Conservation (phyloP, 2,329 filamentous ascomycete species). For the Ascomycota sp. region DNA sequence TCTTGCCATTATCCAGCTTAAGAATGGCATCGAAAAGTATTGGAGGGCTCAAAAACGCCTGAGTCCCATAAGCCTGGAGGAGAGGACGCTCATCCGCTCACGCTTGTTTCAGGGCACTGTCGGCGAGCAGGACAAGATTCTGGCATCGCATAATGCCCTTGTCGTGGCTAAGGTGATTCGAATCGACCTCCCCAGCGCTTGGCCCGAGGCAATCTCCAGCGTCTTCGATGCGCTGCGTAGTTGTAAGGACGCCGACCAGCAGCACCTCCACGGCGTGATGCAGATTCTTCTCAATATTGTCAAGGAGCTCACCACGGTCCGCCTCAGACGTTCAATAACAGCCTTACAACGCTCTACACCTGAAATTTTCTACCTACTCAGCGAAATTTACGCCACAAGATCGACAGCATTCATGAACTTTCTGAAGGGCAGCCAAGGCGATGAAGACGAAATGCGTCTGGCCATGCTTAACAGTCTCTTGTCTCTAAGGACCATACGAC, state of each 20-base stretch:
- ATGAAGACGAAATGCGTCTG: constrained; percentile 36
- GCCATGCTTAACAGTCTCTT: constrained; percentile 60
- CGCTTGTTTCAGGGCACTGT: constrained; percentile 59
- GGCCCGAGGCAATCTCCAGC: constrained; percentile 43
- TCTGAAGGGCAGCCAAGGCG: constrained; percentile 34
- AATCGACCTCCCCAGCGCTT: constrained; percentile 75
- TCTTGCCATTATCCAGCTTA: constrained; percentile 80
- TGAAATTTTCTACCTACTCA: constrained; percentile 64
- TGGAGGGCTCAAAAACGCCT: constrained; percentile 48
- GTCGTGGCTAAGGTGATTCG: constrained; percentile 74
- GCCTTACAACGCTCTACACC: constrained; percentile 61
- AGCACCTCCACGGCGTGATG: constrained; percentile 52
- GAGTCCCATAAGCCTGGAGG: constrained; percentile 43
- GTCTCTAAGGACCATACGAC: constrained; percentile 59
- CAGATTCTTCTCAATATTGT: constrained; percentile 66
- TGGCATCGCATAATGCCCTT: constrained; percentile 76
- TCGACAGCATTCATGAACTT: constrained; percentile 47
- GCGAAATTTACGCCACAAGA: constrained; percentile 57
- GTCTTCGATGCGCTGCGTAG: constrained; percentile 44
- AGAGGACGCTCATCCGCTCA: constrained; percentile 58
- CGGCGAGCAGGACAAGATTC: constrained; percentile 50
- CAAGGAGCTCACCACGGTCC: constrained; percentile 73
- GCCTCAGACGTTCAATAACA: constrained; percentile 53
- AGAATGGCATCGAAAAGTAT: constrained; percentile 89
- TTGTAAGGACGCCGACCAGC: constrained; percentile 28